Base-by-base conservation (phyloP, 2,329 filamentous ascomycete species). In the Coniosporium tulheliwenetii region DNA sequence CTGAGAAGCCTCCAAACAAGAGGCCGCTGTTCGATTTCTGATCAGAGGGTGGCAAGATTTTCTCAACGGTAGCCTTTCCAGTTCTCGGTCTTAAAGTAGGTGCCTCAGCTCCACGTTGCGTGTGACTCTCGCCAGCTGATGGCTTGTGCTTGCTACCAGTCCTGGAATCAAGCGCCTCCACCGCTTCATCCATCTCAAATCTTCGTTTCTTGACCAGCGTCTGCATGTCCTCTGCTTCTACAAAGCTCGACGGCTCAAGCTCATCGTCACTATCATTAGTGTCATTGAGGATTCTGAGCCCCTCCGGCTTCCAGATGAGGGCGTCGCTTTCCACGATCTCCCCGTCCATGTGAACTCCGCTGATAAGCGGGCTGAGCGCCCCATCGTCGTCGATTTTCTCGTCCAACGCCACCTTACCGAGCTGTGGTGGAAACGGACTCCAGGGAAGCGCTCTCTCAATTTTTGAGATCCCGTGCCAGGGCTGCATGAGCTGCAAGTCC, bases 241-340 rank as follows among this genome's bases (percentile, higher is more conserved):
- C 14, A 35, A 38, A 30, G 26, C 13, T 12, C 9, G 37, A 39
- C 34, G 37, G 16, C 12, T 54, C 47, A 8, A 55, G 50, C 7
- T 65, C 59, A 1, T 64, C 62, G 26, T 57, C 53, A 5, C 61
- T 58, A 4, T 57, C 51, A 5, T 61, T 54, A 2, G 50, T 41
- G 5, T 47, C 44, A 13, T 63, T 58, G 2, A 74, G 50, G 12
- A 71, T 56, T 13, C 60, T 58, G n/a, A 73, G 48, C 0, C 66
- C 65, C 2, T 63, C 57, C 1, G 56, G 59, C 47, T 72, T 73
- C 64, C 67, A 71, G 2, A 64, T 56, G 16, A 68, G 49, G 3
- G 50, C 50, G 5, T 59, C 56, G 30, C 65, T 63, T 29, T 63
- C 59, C 2, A 65, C 51, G 3, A 60, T 50, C 5, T 57, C 54